Percentiles rank a stretch among this genome's conserved stretches.
These are phyloP conservation scores for Fraxinus cuspidata DNA, from an alignment of 257 asterid species.

Conservation along the genomic window DNA sequence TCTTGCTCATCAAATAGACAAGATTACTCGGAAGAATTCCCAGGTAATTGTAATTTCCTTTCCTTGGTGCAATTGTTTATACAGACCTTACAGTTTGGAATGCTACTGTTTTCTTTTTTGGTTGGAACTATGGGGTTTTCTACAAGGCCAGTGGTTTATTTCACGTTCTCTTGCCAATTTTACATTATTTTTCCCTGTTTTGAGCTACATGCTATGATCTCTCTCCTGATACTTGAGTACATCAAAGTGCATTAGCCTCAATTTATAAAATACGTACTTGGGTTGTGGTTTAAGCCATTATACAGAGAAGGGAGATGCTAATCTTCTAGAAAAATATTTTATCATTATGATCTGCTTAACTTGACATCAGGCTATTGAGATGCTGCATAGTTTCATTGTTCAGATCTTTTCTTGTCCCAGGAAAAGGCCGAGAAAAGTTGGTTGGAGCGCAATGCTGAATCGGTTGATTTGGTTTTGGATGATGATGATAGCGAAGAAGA, in stretches of 20 bases:
- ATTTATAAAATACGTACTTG: slow-evolving; percentile 10
- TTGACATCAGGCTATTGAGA: slow-evolving; percentile 9
- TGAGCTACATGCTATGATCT: not conserved
- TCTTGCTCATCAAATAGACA: slow-evolving; percentile 93
- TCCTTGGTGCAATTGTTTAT: not conserved
- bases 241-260: not conserved
- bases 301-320: not conserved
- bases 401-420: slow-evolving; percentile 37
- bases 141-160: not conserved
- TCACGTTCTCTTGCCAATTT: slow-evolving; percentile 1
- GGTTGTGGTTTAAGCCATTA: not conserved
- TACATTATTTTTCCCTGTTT: slow-evolving; percentile 1
- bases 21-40: slow-evolving; percentile 69
- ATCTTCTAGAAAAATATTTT: not conserved
- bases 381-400: slow-evolving; percentile 20
- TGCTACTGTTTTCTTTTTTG: not conserved
- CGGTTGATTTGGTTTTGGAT: slow-evolving; percentile 72
- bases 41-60: slow-evolving; percentile 51
- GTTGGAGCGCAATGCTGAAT: slow-evolving; percentile 84
- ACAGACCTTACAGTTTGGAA: not conserved
- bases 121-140: slow-evolving; percentile 11
- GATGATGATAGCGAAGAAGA: slow-evolving; percentile 92
- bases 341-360: slow-evolving; percentile 15
- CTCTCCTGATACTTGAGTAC: slow-evolving; percentile 8
- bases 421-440: slow-evolving; percentile 82